phyloP scores from a whole-genome alignment of 768 basidiomycete genomes.

The Glaciozyma martinii region DNA sequence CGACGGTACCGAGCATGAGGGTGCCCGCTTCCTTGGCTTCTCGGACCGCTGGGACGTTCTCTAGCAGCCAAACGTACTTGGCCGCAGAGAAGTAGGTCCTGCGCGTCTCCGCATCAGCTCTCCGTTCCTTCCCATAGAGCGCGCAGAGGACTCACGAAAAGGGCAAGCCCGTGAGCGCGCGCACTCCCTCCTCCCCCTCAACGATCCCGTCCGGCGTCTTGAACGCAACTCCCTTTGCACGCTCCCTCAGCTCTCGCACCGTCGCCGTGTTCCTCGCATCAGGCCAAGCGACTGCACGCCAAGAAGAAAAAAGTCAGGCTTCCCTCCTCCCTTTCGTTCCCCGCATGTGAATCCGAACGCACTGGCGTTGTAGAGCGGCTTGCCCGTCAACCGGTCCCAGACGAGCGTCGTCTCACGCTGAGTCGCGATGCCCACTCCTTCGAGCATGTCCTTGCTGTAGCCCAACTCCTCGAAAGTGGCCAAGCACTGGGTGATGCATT shows the following conservation, averaged over 20 bases:
- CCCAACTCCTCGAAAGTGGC: conserved; percentile 63
- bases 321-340: no score
- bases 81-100: conserved; percentile 83
- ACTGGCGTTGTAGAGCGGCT: conserved; percentile 70
- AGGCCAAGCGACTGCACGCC: conserved; percentile 72
- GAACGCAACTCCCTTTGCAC: conserved; percentile 51
- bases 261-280: conserved; percentile 83
- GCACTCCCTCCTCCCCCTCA: conserved; percentile 52
- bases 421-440: conserved; percentile 88
- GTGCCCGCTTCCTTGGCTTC: conserved; percentile 71
- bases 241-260: conserved; percentile 68
- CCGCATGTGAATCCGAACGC: neutral
- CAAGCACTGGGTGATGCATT: conserved; percentile 65
- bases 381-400: conserved; percentile 84
- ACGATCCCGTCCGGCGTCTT: conserved; percentile 17
- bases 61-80: conserved; percentile 94
- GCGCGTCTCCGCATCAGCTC: neutral
- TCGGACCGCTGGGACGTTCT: conserved; percentile 65
- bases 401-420: conserved; percentile 92
- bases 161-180: conserved; percentile 43
- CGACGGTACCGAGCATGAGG: conserved; percentile 86
- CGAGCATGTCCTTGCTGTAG: conserved; percentile 70
- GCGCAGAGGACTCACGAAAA: conserved; percentile 23
- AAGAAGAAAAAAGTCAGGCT: neutral
- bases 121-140: neutral